Evolutionary conservation across 345 rosid species (phyloP).

Genomic region (Erucastrum elatum): DNA sequence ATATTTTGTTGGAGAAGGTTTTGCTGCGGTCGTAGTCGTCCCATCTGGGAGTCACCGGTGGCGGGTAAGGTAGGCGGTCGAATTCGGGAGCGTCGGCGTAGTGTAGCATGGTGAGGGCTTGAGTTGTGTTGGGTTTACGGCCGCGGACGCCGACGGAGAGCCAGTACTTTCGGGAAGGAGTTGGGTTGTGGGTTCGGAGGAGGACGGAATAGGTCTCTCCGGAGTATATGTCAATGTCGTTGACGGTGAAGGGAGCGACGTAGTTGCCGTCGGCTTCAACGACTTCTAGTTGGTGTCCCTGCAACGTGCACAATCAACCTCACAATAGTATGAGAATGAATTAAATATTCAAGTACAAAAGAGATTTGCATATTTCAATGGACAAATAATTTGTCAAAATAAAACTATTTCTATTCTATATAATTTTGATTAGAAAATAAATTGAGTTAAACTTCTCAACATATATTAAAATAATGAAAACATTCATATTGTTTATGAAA

Average conservation of each 20-base stretch:
- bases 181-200: conserved; percentile 46
- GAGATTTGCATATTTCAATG: not conserved
- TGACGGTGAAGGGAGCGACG: conserved; percentile 55
- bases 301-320: not conserved
- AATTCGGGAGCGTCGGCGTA: conserved; percentile 46
- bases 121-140: conserved; percentile 58
- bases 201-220: conserved; percentile 85
- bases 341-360: not conserved
- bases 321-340: not conserved
- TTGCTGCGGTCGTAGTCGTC: conserved; percentile 56
- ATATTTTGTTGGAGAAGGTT: conserved; percentile 39
- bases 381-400: not conserved
- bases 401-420: not conserved
- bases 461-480: not conserved
- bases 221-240: conserved; percentile 64
- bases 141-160: conserved; percentile 62
- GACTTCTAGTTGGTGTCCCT: conserved; percentile 66
- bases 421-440: not conserved
- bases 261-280: conserved; percentile 93
- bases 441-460: not conserved
- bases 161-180: conserved; percentile 50
- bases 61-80: conserved; percentile 40
- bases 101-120: conserved; percentile 55
- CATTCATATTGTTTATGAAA: not conserved
- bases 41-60: conserved; percentile 66